Evolutionary conservation across 305 asterid species (phyloP).

Genomic region (Solanum hybrid): DNA sequence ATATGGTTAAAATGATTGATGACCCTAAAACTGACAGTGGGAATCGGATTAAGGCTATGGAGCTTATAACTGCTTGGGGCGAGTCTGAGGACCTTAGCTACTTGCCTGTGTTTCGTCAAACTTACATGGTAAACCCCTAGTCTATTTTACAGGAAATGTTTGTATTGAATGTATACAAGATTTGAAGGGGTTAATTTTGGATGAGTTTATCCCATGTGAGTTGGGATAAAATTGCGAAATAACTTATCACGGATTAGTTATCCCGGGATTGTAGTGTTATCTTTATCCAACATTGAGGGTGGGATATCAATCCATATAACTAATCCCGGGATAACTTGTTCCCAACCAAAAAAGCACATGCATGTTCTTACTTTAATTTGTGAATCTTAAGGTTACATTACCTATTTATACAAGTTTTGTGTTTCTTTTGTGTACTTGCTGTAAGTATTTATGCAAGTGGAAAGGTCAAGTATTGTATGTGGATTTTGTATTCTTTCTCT

Average conservation of each 20-base stretch:
- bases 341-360: neutral
- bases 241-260: neutral
- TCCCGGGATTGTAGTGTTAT: neutral
- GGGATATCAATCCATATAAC: neutral
- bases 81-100: slow-evolving; percentile 75
- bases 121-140: slow-evolving; percentile 44
- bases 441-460: neutral
- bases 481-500: neutral
- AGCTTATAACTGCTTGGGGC: slow-evolving; percentile 90
- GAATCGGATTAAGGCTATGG: slow-evolving; percentile 58
- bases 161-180: neutral
- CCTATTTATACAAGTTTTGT: neutral
- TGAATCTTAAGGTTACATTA: neutral
- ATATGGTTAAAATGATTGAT: slow-evolving; percentile 67
- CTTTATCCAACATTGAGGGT: neutral
- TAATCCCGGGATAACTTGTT: too few species aligned
- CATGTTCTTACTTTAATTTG: neutral
- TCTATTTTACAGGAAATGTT: neutral
- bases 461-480: neutral
- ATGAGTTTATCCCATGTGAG: neutral
- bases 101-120: slow-evolving; percentile 84
- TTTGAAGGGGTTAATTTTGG: neutral
- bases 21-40: slow-evolving; percentile 71
- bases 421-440: neutral
- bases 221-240: neutral